Base-by-base conservation (phyloP, 306 rosid species). In the Prunus salicina region DNA sequence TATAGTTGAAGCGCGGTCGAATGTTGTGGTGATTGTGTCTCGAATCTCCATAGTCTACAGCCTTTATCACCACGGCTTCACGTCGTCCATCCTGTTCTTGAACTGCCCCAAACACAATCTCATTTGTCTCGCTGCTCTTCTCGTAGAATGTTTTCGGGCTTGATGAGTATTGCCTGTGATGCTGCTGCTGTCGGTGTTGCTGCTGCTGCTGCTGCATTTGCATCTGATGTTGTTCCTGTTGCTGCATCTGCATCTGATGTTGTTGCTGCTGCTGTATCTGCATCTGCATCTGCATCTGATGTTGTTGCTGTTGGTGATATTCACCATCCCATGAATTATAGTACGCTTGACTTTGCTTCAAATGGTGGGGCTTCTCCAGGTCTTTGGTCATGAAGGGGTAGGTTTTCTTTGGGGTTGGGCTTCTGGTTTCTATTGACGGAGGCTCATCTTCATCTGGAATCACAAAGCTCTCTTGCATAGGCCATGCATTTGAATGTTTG, bases 41-140 rank as follows among this genome's bases (percentile, higher is more conserved):
- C 12, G 99, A 87, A 80, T 92, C 93, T 3, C 89, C 91, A 71
- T 89, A 91, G 71, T 96, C 99, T 0, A 96, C 97, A 25, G 99
- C 96, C 85, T 96, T 92, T 50, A 92, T 89, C 51, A 96, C 97
- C 88, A 96, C 87, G 9, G 97, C 88, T 82, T 92, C 98, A 3
- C 93, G 89, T 8, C 93, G 86, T 67, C 96, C 96, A 62, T 87
- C 91, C 67, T 96, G 97, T 76, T 92, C 97, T 84, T 91, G 99
- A 73, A 92, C 97, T 13, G 98, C 98, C 38, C 99, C 99, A 43
- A 96, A 96, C 80, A 96, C 96, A 34, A 96, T 91, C 89, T 96
- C 99, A 57, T 87, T 96, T 11, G 97, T 84, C 84, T 96, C 98
- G 0, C 93, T 76, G 76, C 81, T 87, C 85, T 86, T 84, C 73